Conservation (phyloP, 2,329 filamentous ascomycete genomes). For the Talaromyces sp. region DNA sequence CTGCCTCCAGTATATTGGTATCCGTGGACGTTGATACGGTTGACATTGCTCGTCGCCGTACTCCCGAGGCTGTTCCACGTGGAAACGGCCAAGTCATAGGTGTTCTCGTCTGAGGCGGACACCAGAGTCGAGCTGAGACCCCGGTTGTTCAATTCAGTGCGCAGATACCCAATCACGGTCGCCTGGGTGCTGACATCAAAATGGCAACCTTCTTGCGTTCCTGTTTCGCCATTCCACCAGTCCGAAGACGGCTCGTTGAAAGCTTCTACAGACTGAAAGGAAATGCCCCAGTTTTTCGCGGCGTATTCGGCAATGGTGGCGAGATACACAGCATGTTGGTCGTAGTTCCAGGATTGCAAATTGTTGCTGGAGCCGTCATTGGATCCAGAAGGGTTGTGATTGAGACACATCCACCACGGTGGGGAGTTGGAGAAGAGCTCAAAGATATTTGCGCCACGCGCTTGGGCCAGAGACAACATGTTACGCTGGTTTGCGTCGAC, state of each 20-base stretch:
- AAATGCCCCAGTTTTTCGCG: neutral
- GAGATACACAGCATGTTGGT: slow-evolving; percentile 7
- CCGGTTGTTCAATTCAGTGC: neutral
- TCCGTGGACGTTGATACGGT: slow-evolving; percentile 4
- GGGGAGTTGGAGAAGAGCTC: slow-evolving; percentile 8
- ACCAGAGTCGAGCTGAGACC: slow-evolving; percentile 1
- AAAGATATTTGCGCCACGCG: slow-evolving; percentile 4
- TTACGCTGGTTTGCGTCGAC: slow-evolving; percentile 1
- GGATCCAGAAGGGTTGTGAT: slow-evolving; percentile 6
- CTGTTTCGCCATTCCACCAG: slow-evolving; percentile 7
- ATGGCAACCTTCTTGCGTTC: slow-evolving; percentile 5
- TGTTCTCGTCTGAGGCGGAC: slow-evolving; percentile 1
- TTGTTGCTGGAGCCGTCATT: slow-evolving; percentile 4
- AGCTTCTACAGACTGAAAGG: slow-evolving; percentile 2
- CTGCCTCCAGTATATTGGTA: neutral
- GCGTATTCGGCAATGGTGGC: slow-evolving; percentile 2
- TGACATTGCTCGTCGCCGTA: neutral
- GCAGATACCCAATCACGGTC: slow-evolving; percentile 1
- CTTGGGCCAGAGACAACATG: slow-evolving; percentile 2
- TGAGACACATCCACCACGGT: slow-evolving; percentile 8
- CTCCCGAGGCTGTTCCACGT: slow-evolving; percentile 1
- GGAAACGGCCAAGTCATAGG: slow-evolving; percentile 5
- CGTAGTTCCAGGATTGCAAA: slow-evolving; percentile 6
- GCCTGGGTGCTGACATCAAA: slow-evolving; percentile 4
- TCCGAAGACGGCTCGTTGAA: slow-evolving; percentile 4